Base-by-base conservation (phyloP, 2,329 filamentous ascomycete genomes). In the Pleomassaria siparia region DNA sequence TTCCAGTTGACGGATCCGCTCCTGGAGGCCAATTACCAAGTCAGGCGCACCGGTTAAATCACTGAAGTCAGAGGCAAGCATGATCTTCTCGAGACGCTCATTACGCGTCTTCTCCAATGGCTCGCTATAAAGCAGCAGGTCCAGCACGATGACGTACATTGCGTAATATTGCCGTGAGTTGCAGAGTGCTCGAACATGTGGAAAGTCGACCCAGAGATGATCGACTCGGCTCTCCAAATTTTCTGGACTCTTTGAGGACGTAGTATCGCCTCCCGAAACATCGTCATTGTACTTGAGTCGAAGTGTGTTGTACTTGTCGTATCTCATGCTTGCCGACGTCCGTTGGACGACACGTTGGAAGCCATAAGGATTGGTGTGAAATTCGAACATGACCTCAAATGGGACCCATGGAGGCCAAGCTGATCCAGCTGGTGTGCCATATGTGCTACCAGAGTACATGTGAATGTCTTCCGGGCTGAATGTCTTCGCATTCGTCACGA, bases 331-430 rank as follows among this genome's bases (percentile, higher is more conserved):
- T 18, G 92, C 94, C 4, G 92, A 99, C 1, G 94, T 99, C 70
- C 95, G 92, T 69, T 97, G 90, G 10, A 99, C 91, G 24, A 99
- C 91, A 50, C 94, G 85, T 68, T 92, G 92, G 77, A 99, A 99
- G n/a, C 95, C 94, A 63, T 96, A 96, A 0, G 94, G 92, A 69
- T 95, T 91, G 5, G 88, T 81, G 55, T 92, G 79, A 71, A 96
- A 99, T 70, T 97, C 91, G 63, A 96, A 96, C 87, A 99, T 96
- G 60, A 96, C 89, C 72, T 99, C 94, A 75, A 99, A 87, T 0
- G 94, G 94, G 39, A 97, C 89, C 94, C 94, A 99, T 0, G 94
- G 94, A 10, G 94, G 94, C 94, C 95, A 99, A 13, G 89, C 85
- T 2, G 91, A 89, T 9, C 90, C 90, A 28, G 82, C 80, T 32